Evolutionary conservation across 192 early-diverging fungal genomes (phyloP).

Genomic region (Entrophospora sp.): DNA sequence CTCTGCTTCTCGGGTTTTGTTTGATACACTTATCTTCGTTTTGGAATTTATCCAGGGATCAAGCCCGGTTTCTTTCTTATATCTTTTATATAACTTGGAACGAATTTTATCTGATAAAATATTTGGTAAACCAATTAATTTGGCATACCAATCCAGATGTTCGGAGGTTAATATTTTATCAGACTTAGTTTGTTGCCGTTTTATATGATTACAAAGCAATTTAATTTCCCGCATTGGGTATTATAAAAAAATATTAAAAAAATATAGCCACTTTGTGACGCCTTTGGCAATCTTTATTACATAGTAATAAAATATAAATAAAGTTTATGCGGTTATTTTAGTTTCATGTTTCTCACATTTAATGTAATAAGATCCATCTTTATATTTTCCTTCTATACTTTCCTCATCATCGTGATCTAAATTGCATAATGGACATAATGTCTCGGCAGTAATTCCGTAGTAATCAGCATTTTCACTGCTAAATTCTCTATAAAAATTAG

Average conservation of each 20-base stretch:
- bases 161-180: no score
- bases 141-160: no score
- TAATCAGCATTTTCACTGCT: slow-evolving; percentile 3
- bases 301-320: not conserved
- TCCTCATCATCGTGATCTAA: not conserved
- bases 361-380: not conserved
- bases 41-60: no score
- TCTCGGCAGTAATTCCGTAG: not conserved
- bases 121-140: no score
- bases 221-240: not conserved
- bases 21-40: no score
- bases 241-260: slow-evolving; percentile 6
- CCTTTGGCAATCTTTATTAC: no score
- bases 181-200: not conserved
- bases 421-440: slow-evolving; percentile 7
- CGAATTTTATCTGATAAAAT: no score
- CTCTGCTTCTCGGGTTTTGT: no score
- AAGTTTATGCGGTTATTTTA: not conserved
- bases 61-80: no score
- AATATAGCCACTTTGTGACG: not conserved
- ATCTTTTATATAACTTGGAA: no score
- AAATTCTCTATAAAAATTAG: slow-evolving; percentile 6
- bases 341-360: not conserved
- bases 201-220: slow-evolving; percentile 1
- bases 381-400: slow-evolving; percentile 10